These are phyloP conservation scores for Capsicum baccatum DNA, from an alignment of 257 asterid genomes.

Conservation along the genomic window DNA sequence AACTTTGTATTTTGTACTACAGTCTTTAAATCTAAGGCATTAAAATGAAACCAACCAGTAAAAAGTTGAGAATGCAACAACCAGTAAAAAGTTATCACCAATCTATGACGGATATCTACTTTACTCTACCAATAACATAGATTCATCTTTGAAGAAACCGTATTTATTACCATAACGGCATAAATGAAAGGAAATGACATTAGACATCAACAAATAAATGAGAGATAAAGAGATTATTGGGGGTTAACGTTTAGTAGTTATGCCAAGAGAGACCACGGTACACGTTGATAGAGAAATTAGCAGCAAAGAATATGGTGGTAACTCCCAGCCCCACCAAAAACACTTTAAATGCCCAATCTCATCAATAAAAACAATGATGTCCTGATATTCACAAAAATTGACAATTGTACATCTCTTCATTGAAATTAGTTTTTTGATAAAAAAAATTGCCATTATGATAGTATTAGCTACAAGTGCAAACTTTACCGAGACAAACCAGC, in stretches of 20 bases:
- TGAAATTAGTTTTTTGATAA: too few relatives aligned
- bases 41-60: too few relatives aligned
- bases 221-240: too few relatives aligned
- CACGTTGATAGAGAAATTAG: constrained; percentile 75
- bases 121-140: constrained; percentile 3
- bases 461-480: too few relatives aligned
- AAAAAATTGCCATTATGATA: too few relatives aligned
- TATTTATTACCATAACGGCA: background rate
- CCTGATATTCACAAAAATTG: too few relatives aligned
- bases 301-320: constrained; percentile 74
- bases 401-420: too few relatives aligned
- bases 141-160: background rate
- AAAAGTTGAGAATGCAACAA: too few relatives aligned
- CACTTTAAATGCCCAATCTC: constrained; percentile 77
- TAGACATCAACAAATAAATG: background rate
- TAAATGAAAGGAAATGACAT: background rate
- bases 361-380: too few relatives aligned
- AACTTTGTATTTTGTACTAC: too few relatives aligned
- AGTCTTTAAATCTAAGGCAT: too few relatives aligned
- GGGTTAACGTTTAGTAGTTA: constrained; percentile 61
- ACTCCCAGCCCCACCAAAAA: constrained; percentile 78
- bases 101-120: background rate
- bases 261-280: constrained; percentile 96
- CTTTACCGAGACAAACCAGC: too few relatives aligned
- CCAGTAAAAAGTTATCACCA: background rate